Percentiles rank a stretch among this genome's conserved stretches.
phyloP scores from a whole-genome alignment of 2,329 filamentous ascomycete genomes.

The Cordyceps cicadae region DNA sequence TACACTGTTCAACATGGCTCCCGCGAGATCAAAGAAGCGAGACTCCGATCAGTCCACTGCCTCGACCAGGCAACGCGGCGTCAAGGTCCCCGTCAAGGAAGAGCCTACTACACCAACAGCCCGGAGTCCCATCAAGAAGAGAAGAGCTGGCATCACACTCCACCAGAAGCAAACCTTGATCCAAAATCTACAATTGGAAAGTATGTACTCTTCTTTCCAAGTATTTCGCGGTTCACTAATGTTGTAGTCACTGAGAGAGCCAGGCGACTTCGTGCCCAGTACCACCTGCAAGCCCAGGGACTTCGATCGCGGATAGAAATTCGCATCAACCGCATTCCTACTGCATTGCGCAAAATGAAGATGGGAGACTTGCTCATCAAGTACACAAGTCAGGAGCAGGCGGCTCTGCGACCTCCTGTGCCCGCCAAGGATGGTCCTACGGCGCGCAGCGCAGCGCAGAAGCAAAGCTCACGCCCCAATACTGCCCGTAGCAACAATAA shows the following conservation, averaged over 20 bases:
- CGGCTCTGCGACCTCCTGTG: constrained; percentile 33
- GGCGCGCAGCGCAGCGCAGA: constrained; percentile 18
- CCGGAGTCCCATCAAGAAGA: constrained; percentile 56
- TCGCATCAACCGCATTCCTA: constrained; percentile 85
- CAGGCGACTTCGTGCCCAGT: constrained; percentile 79
- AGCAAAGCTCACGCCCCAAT: constrained; percentile 16
- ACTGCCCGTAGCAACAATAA: constrained; percentile 33
- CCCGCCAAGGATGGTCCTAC: constrained; percentile 39
- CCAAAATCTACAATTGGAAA: constrained; percentile 82
- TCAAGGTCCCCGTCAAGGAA: constrained; percentile 18
- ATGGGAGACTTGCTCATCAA: constrained; percentile 69
- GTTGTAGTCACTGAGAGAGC: constrained; percentile 73
- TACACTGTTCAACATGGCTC: constrained; percentile 5
- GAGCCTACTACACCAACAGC: constrained; percentile 31
- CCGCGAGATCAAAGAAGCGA: constrained; percentile 11
- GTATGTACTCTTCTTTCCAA: constrained; percentile 40
- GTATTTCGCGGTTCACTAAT: constrained; percentile 13
- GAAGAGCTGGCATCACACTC: constrained; percentile 51
- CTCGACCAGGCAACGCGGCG: constrained; percentile 11
- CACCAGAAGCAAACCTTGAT: constrained; percentile 79
- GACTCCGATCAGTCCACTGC: constrained; percentile 6
- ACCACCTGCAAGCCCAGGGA: constrained; percentile 78
- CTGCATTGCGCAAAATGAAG: constrained; percentile 65
- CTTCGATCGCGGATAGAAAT: constrained; percentile 82
- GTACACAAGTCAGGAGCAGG: constrained; percentile 36